These are phyloP conservation scores for Sicyos edulis DNA, from an alignment of 306 rosid genomes.

Conservation along the genomic window DNA sequence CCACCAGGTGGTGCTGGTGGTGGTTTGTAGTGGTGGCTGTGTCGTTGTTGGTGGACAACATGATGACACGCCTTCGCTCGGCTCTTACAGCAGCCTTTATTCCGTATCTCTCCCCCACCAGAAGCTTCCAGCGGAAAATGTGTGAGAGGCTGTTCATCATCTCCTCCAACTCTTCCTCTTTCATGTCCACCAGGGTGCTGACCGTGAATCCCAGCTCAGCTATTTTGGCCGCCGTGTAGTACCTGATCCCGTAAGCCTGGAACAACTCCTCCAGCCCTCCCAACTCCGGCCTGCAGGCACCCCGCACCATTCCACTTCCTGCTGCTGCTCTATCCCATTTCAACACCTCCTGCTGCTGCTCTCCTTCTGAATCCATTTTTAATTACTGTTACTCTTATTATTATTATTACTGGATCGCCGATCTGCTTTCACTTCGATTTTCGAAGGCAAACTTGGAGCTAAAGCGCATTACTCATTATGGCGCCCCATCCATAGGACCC, in stretches of 20 bases:
- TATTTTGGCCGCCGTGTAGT: conserved; percentile 76
- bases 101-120: conserved; percentile 87
- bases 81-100: conserved; percentile 89
- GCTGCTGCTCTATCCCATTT: too few species aligned
- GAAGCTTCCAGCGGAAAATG: conserved; percentile 78
- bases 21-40: conserved; percentile 24
- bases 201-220: conserved; percentile 93
- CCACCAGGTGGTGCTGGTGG: conserved; percentile 30
- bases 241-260: conserved; percentile 78
- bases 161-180: conserved; percentile 86
- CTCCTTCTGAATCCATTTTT: too few species aligned
- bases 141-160: conserved; percentile 90
- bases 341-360: too few species aligned
- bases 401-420: conserved; percentile 20
- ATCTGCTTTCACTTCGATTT: conserved; percentile 40
- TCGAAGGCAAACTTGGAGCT: conserved; percentile 94
- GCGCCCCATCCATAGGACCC: conserved; percentile 94
- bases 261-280: conserved; percentile 69
- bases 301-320: background rate
- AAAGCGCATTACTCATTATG: conserved; percentile 48
- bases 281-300: conserved; percentile 31
- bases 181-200: conserved; percentile 71
- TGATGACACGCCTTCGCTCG: conserved; percentile 52
- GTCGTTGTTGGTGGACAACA: too few species aligned
- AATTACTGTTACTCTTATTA: too few species aligned